These are phyloP conservation scores for Kondoa malvinella DNA, from an alignment of 768 basidiomycete species.

Conservation along the genomic window DNA sequence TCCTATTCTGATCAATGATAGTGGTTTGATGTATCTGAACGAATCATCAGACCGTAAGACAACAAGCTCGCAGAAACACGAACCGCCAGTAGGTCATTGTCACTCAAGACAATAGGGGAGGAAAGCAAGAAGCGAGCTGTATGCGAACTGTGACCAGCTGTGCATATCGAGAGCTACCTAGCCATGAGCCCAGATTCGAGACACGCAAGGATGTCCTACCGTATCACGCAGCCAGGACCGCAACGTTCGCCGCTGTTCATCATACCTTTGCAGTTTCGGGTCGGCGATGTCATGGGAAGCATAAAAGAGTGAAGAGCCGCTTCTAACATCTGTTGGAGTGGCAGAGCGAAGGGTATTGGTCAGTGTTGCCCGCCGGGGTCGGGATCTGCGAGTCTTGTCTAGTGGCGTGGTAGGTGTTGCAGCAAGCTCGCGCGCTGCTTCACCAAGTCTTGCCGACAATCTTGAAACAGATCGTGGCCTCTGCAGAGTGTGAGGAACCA, in stretches of 20 bases:
- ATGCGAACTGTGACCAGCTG: constrained; percentile 17
- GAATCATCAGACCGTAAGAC: too few relatives aligned
- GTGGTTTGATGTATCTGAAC: constrained; percentile 16
- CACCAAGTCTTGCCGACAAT: background rate
- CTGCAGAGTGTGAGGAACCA: background rate
- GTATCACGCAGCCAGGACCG: constrained; percentile 18
- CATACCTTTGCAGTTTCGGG: constrained; percentile 9
- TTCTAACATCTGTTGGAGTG: background rate
- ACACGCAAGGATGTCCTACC: background rate
- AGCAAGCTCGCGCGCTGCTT: background rate
- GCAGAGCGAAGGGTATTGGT: constrained; percentile 12
- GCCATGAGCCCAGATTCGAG: background rate
- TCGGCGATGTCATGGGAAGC: background rate
- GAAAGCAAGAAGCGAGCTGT: constrained; percentile 17
- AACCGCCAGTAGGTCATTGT: constrained; percentile 6
- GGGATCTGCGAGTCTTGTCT: background rate
- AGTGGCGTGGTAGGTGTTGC: background rate
- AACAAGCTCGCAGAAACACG: too few relatives aligned
- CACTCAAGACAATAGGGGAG: constrained; percentile 8
- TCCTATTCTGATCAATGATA: constrained; percentile 18
- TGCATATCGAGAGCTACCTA: background rate
- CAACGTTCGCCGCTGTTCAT: constrained; percentile 12
- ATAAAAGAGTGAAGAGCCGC: background rate
- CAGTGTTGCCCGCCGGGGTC: background rate
- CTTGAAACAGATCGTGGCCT: background rate